Evolutionary conservation across 164 flowering plant genomes (phyloP).

Genomic region (Umbellularia californica): DNA sequence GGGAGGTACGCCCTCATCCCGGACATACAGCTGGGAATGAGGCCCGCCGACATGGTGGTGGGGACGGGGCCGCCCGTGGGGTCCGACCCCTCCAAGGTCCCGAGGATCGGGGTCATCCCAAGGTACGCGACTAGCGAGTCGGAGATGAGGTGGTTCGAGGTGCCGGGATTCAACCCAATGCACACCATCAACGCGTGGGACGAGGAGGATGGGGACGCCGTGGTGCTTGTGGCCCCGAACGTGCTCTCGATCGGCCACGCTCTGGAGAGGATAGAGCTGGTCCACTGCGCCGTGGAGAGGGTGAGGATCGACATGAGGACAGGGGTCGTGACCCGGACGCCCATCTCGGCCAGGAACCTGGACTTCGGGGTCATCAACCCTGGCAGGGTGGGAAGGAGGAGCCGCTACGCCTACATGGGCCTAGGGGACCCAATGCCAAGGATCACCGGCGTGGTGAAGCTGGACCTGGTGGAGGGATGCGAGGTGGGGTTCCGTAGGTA

Average conservation of each 20-base stretch:
- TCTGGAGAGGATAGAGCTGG: slow-evolving; percentile 53
- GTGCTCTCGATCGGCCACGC: slow-evolving; percentile 52
- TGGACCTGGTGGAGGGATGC: slow-evolving; percentile 42
- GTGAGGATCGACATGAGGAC: slow-evolving; percentile 48
- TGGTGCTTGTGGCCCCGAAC: slow-evolving; percentile 64
- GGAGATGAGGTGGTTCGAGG: slow-evolving; percentile 69
- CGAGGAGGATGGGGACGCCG: slow-evolving; percentile 42
- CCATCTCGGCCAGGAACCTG: slow-evolving; percentile 50
- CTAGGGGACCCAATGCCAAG: slow-evolving; percentile 64
- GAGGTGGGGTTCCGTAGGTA: slow-evolving; percentile 50
- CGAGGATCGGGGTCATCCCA: slow-evolving; percentile 67
- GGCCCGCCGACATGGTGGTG: slow-evolving; percentile 40
- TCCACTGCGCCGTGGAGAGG: slow-evolving; percentile 58
- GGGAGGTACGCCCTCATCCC: slow-evolving; percentile 53
- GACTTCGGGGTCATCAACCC: slow-evolving; percentile 71
- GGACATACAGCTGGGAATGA: slow-evolving; percentile 62
- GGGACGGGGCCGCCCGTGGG: slow-evolving; percentile 45
- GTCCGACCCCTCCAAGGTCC: slow-evolving; percentile 37
- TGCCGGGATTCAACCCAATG: slow-evolving; percentile 62
- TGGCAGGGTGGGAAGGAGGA: slow-evolving; percentile 40
- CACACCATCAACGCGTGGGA: slow-evolving; percentile 88
- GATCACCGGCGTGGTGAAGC: slow-evolving; percentile 63
- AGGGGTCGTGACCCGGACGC: slow-evolving; percentile 41
- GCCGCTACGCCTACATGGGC: slow-evolving; percentile 52
- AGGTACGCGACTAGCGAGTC: slow-evolving; percentile 57